phyloP scores from a whole-genome alignment of 1,139 yeast species.

The Nakaseomyces uthaithaninus region DNA sequence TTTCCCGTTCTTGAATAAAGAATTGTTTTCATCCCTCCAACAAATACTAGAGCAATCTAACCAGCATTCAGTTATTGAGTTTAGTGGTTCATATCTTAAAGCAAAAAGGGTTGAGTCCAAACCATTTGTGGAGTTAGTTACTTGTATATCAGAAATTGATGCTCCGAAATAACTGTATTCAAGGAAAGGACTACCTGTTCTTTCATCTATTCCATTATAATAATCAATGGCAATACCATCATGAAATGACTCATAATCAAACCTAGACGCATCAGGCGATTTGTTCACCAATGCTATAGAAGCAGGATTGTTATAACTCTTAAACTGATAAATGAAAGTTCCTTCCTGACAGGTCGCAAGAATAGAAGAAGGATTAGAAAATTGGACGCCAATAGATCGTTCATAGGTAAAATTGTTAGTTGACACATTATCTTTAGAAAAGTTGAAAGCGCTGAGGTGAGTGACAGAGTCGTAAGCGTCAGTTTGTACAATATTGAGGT shows the following conservation, averaged over 20 bases:
- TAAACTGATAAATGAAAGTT: neutral
- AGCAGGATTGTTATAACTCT: neutral
- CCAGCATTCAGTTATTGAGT: neutral
- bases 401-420: neutral
- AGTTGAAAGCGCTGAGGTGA: neutral
- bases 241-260: neutral
- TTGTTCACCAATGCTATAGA: neutral
- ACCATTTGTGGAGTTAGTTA: neutral
- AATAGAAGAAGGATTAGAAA: neutral
- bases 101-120: neutral
- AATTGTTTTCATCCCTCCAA: neutral
- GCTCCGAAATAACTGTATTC: neutral
- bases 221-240: neutral
- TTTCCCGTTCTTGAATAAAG: neutral
- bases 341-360: neutral
- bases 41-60: neutral
- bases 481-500: conserved; percentile 3
- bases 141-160: neutral
- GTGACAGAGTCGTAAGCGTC: conserved; percentile 3
- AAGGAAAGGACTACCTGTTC: neutral
- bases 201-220: neutral
- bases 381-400: neutral
- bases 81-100: neutral
- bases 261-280: neutral
- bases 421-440: neutral